phyloP scores from a whole-genome alignment of 495 filamentous ascomycete genomes.

The Penicillium bialowiezense region DNA sequence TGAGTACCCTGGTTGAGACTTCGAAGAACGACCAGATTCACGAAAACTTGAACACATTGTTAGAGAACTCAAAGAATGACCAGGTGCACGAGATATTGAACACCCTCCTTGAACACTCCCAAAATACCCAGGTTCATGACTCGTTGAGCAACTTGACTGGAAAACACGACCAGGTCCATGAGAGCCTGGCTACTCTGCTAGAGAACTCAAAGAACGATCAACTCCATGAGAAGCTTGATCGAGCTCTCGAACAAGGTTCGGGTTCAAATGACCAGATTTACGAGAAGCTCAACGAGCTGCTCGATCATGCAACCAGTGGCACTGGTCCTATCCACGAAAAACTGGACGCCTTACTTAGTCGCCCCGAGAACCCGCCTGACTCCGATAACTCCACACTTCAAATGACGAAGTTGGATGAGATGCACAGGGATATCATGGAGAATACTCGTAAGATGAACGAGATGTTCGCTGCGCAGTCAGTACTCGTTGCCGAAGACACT shows the following conservation, averaged over 20 bases:
- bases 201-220: constrained; percentile 37
- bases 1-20: not conserved
- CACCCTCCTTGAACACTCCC: constrained; percentile 18
- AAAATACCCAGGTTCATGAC: constrained; percentile 48
- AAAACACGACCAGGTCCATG: not conserved
- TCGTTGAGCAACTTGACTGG: constrained; percentile 13
- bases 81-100: constrained; percentile 32
- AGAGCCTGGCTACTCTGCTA: not conserved
- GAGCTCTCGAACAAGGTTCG: constrained; percentile 60
- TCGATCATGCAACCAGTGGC: constrained; percentile 52
- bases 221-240: constrained; percentile 42
- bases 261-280: constrained; percentile 50
- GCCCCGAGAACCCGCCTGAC: constrained; percentile 23
- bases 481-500: constrained; percentile 72
- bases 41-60: not conserved
- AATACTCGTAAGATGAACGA: constrained; percentile 85
- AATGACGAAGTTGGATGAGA: constrained; percentile 78
- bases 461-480: constrained; percentile 78
- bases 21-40: not conserved
- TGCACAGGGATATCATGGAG: constrained; percentile 81
- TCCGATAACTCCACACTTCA: constrained; percentile 50
- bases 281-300: constrained; percentile 52
- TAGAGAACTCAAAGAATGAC: constrained; percentile 32
- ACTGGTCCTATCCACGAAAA: constrained; percentile 78
- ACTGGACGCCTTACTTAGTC: constrained; percentile 37